Base-by-base conservation (phyloP, 441 rosid genomes). In the Pelargonium exstipulatum region DNA sequence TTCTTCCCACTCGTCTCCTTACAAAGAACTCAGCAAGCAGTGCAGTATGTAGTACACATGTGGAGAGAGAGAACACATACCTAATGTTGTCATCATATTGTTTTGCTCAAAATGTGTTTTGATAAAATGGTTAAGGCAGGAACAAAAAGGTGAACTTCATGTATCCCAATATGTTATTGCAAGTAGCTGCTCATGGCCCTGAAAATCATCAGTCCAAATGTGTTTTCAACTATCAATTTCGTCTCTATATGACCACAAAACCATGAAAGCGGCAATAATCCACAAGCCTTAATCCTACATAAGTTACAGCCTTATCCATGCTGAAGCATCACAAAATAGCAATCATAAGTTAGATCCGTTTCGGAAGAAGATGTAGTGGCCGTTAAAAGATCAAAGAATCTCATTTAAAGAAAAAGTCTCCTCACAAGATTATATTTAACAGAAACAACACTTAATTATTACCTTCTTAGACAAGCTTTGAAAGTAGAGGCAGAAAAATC, bases 391-490 rank as follows among this genome's bases (percentile, higher is more conserved):
- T n/a, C 16, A 13, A 49, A 6, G 26, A 6, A 37, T 37, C 43
- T 37, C 43, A 37, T 37, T 5, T 37, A 18, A 55, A 55, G 22
- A 18, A 6, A 51, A 51, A 0, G 12, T 55, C 22, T 55, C 61
- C 10, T 17, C 61, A 18, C 20, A 55, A 55, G 61, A 55, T 37
- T 55, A 55, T 17, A 9, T 17, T 9, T 0, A 20, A 20, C 43
- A 37, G 9, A 37, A 37, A 35, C 29, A 58, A 22, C 64, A 22
- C 35, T 10, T 26, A 14, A 60, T 60, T 14, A 22, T 16, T 60
- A 60, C 64, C 64, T 58, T 20, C 22, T 60, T 4, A 60, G 61
- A n/a, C 26, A 55, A 17, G 26, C 61, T 53, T 55, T 9, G 51
- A 45, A 45, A 13, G 13, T 45, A 45, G 51, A 45, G 51, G 51